Evolutionary conservation across 2,329 filamentous ascomycete genomes (phyloP), one percentile per base, ranked within the genome.

Genomic region (Trichoderma lentiforme): DNA sequence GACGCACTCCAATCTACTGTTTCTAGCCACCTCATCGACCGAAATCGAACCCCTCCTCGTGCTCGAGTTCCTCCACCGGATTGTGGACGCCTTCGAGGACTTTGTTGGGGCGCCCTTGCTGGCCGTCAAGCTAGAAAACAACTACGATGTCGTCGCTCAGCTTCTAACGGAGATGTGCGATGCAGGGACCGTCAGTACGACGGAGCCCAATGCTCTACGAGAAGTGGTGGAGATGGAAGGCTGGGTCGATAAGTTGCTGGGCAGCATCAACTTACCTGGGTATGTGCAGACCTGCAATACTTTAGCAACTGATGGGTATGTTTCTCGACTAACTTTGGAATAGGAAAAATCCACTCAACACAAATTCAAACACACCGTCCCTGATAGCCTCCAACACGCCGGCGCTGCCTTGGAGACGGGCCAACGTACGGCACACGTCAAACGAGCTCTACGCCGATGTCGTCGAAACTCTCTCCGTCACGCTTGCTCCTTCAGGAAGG

Each of bases 401-500:
- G 0, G 86, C 89, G 8, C 77, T 98, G 53, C 95, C 95, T 1
- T 99, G 96, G 96, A 89, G 96, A 73, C 88, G 94, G 73, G 90
- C 93, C 51, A 97, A 97, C 78, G 96, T 99, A 68, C 89, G 95
- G 18, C 96, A 99, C 81, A 98, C 95, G 4, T 97, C 93, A 70
- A 99, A 98, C 82, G 96, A 99, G 81, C 87, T 99, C 76, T 98
- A 98, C 80, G 95, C 97, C 71, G 96, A 99, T 80, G 90, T 99
- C 14, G 90, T 99, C 73, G 96, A 99, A 83, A 94, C 93, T 1
- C 85, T 99, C 0, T 89, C 91, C 1, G 93, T 98, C 53, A 97
- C 92, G 0, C 87, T 98, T 56, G 94, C 96, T 0, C 96, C 96
- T 0, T 98, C 95, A 0, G 96, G 96, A 5, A 88, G 94, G 15